Conservation (phyloP, 2,329 filamentous ascomycete species). For the Emergomyces pasteurianus region DNA sequence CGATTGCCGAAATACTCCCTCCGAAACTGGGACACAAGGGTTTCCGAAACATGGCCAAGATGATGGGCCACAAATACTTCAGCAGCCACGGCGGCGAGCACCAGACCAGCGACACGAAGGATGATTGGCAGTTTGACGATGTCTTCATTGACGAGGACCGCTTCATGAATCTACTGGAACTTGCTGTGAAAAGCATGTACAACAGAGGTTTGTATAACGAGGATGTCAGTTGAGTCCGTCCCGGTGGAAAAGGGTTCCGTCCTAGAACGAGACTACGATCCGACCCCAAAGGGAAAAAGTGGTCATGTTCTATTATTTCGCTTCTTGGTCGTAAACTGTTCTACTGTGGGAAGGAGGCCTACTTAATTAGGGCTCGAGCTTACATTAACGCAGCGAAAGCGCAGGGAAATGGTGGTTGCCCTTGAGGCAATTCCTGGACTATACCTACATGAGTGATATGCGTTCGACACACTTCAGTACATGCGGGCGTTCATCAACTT, state of each 20-base stretch:
- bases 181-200: slow-evolving; percentile 14
- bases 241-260: background rate
- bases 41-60: slow-evolving; percentile 32
- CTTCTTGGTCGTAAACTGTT: background rate
- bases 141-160: slow-evolving; percentile 15
- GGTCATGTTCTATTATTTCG: background rate
- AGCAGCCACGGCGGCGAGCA: slow-evolving; percentile 20
- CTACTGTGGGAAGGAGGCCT: background rate
- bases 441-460: background rate
- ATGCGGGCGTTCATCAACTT: background rate
- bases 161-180: slow-evolving; percentile 18
- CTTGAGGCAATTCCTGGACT: background rate
- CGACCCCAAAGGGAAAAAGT: background rate
- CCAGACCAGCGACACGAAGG: background rate
- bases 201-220: slow-evolving; percentile 9
- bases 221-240: slow-evolving; percentile 5
- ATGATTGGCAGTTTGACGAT: slow-evolving; percentile 17
- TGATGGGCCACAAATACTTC: slow-evolving; percentile 29
- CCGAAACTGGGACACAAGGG: slow-evolving; percentile 23
- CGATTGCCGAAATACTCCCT: slow-evolving; percentile 35
- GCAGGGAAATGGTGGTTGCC: background rate
- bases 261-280: background rate
- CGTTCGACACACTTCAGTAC: background rate
- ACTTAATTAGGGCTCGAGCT: background rate
- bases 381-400: background rate